phyloP scores from a whole-genome alignment of 495 filamentous ascomycete genomes.

The Podospora fimiseda region DNA sequence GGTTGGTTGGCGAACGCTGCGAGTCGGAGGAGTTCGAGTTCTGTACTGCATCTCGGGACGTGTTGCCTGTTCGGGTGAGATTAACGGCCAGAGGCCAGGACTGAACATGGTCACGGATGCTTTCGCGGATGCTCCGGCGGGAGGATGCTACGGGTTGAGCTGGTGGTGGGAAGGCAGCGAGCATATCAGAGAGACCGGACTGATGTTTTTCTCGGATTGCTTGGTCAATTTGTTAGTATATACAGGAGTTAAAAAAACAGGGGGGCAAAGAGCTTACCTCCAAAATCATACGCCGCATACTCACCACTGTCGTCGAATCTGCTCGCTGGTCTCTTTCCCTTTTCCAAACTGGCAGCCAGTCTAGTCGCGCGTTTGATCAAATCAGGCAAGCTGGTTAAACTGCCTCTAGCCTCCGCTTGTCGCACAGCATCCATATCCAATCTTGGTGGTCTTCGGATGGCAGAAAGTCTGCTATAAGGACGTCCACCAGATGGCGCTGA shows the following conservation, averaged over 20 bases:
- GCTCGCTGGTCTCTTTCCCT: constrained; percentile 71
- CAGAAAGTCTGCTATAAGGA: constrained; percentile 40
- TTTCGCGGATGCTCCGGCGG: constrained; percentile 41
- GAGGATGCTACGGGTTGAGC: constrained; percentile 42
- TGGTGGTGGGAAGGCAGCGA: constrained; percentile 87
- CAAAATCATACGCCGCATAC: constrained; percentile 18
- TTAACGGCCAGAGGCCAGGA: constrained; percentile 41
- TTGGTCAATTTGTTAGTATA: constrained; percentile 31
- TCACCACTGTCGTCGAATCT: constrained; percentile 49
- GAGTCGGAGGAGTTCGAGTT: constrained; percentile 17
- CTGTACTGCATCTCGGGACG: constrained; percentile 20
- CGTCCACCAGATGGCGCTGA: constrained; percentile 19
- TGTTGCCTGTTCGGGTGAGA: constrained; percentile 25
- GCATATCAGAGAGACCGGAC: constrained; percentile 75
- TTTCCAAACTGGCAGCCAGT: constrained; percentile 81
- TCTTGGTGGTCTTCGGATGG: constrained; percentile 61
- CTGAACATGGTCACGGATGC: constrained; percentile 26
- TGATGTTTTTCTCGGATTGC: constrained; percentile 40
- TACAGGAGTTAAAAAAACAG: background rate
- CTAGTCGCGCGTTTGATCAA: constrained; percentile 82
- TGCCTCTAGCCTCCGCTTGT: constrained; percentile 74
- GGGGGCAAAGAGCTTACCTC: background rate
- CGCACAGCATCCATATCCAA: constrained; percentile 74
- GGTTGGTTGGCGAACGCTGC: constrained; percentile 15
- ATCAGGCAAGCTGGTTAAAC: constrained; percentile 84